Conservation (phyloP, 306 rosid species). For the Vachellia collinsii region DNA sequence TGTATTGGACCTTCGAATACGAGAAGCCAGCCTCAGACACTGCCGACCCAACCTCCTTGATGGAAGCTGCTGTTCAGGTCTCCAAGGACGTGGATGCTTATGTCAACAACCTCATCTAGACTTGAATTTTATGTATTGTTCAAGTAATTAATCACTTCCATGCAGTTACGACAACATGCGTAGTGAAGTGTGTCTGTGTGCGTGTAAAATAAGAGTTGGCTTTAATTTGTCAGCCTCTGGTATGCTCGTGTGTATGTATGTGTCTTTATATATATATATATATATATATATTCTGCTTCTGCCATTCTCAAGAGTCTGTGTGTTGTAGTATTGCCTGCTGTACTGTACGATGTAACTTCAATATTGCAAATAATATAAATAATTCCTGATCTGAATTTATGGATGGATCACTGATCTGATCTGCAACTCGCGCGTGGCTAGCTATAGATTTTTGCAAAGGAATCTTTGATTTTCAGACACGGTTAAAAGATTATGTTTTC, state of each 20-base stretch:
- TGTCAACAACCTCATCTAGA: not conserved
- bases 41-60: not conserved
- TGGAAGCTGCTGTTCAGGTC: not conserved
- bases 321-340: no score
- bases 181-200: not conserved
- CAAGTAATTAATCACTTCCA: not conserved
- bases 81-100: not conserved
- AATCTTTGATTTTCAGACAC: not conserved
- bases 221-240: not conserved
- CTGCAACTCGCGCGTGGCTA: no score
- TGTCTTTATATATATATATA: no score
- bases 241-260: not conserved
- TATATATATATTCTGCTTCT: no score
- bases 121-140: not conserved
- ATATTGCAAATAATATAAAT: not conserved
- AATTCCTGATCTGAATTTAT: no score
- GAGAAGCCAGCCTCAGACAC: not conserved
- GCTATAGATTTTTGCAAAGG: not conserved
- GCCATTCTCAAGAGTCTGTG: not conserved
- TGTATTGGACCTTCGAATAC: not conserved
- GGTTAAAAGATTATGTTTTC: no score
- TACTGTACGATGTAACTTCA: not conserved
- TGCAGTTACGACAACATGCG: no score
- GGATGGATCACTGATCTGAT: no score
- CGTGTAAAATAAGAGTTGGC: not conserved